Percentiles rank a stretch among this genome's conserved stretches.
These are phyloP conservation scores for Zarea fungicola DNA, from an alignment of 2,329 filamentous ascomycete genomes.

Conservation along the genomic window DNA sequence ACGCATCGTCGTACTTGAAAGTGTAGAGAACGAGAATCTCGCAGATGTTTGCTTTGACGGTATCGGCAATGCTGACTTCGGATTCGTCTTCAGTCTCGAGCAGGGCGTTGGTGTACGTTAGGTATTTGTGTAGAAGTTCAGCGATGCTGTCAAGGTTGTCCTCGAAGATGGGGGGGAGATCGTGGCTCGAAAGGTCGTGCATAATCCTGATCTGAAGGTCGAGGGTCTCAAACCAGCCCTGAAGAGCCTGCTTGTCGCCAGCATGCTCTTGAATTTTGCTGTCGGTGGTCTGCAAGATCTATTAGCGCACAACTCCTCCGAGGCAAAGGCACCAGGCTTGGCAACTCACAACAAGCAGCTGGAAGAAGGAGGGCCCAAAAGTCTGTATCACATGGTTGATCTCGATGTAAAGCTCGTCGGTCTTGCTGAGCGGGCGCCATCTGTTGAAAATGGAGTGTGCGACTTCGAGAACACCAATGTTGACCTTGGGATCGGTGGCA, in stretches of 20 bases:
- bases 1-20: conserved; percentile 93
- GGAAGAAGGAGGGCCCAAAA: conserved; percentile 79
- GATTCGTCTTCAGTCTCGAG: conserved; percentile 83
- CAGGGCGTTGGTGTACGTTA: conserved; percentile 80
- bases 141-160: conserved; percentile 76
- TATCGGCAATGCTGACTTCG: conserved; percentile 79
- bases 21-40: conserved; percentile 85
- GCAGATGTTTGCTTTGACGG: conserved; percentile 89
- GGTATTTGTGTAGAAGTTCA: conserved; percentile 81
- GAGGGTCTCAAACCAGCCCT: conserved; percentile 76
- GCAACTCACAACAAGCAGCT: conserved; percentile 62
- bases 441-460: conserved; percentile 97
- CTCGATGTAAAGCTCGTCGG: conserved; percentile 87
- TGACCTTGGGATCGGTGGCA: conserved; percentile 72
- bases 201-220: conserved; percentile 88
- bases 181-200: conserved; percentile 95
- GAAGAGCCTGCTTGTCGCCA: conserved; percentile 67
- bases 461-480: conserved; percentile 92
- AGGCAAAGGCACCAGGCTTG: not conserved
- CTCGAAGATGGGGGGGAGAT: conserved; percentile 91
- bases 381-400: conserved; percentile 90
- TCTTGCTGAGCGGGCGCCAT: conserved; percentile 91
- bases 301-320: conserved; percentile 14
- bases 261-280: conserved; percentile 68
- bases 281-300: conserved; percentile 53